phyloP scores from a whole-genome alignment of 805 yeast species.

The Starmerella floris region DNA sequence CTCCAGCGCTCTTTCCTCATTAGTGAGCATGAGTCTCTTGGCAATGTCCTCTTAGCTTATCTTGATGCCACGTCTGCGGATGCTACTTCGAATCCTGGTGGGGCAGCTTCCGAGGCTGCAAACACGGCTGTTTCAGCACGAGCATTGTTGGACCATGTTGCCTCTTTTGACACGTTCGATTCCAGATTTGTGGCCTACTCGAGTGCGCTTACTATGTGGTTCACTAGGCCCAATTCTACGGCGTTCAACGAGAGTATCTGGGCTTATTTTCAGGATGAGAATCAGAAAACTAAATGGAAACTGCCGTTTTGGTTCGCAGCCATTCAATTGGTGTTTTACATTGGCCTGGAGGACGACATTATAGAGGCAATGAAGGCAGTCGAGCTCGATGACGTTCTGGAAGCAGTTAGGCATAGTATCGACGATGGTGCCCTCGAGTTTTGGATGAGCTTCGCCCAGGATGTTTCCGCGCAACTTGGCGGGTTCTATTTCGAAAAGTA shows the following conservation, averaged over 20 bases:
- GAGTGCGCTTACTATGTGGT: conserved; percentile 35
- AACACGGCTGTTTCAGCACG: conserved; percentile 29
- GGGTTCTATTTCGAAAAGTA: conserved; percentile 4
- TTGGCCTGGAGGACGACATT: conserved; percentile 14
- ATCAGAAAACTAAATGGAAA: conserved; percentile 19
- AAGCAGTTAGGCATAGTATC: conserved; percentile 23
- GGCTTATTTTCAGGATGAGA: conserved; percentile 1
- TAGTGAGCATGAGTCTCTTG: conserved; percentile 55
- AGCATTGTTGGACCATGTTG: conserved; percentile 35
- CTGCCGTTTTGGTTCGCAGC: conserved; percentile 23
- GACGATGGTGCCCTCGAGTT: conserved; percentile 31
- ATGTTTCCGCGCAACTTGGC: conserved; percentile 18
- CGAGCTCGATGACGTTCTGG: conserved; percentile 13
- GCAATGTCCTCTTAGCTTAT: conserved; percentile 46
- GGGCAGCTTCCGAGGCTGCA: background rate
- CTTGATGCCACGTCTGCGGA: background rate
- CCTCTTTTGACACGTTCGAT: conserved; percentile 45
- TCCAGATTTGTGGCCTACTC: conserved; percentile 44
- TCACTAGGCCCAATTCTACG: conserved; percentile 3
- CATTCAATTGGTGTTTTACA: conserved; percentile 18
- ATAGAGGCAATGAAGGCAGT: background rate
- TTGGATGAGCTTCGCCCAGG: conserved; percentile 28
- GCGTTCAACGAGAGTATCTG: conserved; percentile 10
- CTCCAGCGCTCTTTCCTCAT: conserved; percentile 52
- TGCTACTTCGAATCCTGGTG: background rate